Evolutionary conservation across 2,329 filamentous ascomycete species (phyloP).

Genomic region (Cryphonectria nitschkei): DNA sequence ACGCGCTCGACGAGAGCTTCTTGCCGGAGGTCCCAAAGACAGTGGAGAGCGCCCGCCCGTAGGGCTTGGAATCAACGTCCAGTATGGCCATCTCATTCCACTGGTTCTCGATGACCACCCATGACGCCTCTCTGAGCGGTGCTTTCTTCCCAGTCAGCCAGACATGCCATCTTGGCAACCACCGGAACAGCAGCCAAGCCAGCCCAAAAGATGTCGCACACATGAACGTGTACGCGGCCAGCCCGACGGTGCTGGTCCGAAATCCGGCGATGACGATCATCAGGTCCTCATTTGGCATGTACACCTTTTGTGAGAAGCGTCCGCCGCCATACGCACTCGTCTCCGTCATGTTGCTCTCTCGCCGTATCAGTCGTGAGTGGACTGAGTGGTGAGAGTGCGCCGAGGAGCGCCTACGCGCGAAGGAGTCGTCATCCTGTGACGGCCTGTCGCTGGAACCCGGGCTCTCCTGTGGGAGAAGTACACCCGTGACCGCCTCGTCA

Average conservation of each 20-base stretch:
- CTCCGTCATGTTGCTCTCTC: constrained; percentile 71
- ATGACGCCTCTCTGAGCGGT: constrained; percentile 75
- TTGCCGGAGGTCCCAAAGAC: constrained; percentile 72
- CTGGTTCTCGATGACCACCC: constrained; percentile 96
- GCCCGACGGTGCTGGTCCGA: constrained; percentile 73
- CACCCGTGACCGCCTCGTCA: constrained; percentile 7
- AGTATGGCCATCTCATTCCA: constrained; percentile 92
- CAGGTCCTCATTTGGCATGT: constrained; percentile 90
- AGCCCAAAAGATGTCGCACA: constrained; percentile 76
- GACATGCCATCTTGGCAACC: constrained; percentile 88
- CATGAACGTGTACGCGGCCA: constrained; percentile 67
- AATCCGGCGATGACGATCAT: constrained; percentile 95
- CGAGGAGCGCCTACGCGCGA: constrained; percentile 65
- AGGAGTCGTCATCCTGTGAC: constrained; percentile 44
- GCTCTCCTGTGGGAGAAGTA: constrained; percentile 38
- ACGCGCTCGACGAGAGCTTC: constrained; percentile 44
- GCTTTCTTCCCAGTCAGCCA: constrained; percentile 70
- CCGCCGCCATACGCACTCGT: constrained; percentile 65
- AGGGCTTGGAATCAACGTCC: constrained; percentile 59
- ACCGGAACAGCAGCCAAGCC: constrained; percentile 83
- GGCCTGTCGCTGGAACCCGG: constrained; percentile 45
- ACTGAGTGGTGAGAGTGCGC: constrained; percentile 59
- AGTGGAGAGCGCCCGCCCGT: constrained; percentile 60
- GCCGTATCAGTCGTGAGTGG: constrained; percentile 69
- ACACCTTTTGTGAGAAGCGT: constrained; percentile 83